Base-by-base conservation (phyloP, 2,329 filamentous ascomycete genomes). In the Fusarium paranaense region DNA sequence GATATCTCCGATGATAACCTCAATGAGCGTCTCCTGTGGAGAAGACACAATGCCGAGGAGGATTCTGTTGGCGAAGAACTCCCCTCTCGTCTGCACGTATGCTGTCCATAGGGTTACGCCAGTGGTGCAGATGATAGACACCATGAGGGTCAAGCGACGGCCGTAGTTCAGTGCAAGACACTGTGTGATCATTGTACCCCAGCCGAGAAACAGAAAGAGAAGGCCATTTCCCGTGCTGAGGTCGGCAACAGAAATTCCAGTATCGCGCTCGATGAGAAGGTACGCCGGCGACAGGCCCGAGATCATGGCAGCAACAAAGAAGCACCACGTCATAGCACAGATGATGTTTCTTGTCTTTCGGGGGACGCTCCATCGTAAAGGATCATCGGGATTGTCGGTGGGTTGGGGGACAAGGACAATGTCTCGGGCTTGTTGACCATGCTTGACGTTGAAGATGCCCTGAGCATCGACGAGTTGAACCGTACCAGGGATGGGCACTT, bases 351-450 rank as follows among this genome's bases (percentile, higher is more conserved):
- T 62, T 6, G 62, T 64, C 59, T 79, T 79, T 22, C 77, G 73
- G 1, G 66, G 57, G 4, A 58, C 38, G 18, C 32, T 73, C 76
- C 76, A 78, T 20, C 73, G 70, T 2, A 78, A 57, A 33, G 76
- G 76, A 35, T 78, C 76, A 32, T 78, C 70, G 6, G 76, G 76
- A 37, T 78, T 60, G 32, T 76, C 68, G 62, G 62, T 77, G 2
- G 76, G 76, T 42, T 78, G 76, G 1, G 76, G 76, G 10, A 78
- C 66, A 18, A 76, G 67, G 5, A 76, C 73, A 35, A 79, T 79
- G 14, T 79, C 74, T 18, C 37, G 54, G 9, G 61, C 52, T 14
- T 67, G 57, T n/a, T 70, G 58, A 6, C 71, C 73, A 61, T 76
- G 74, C n/a, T 69, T 66, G 22, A 74, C 73, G 35, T 74, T 64